phyloP scores from a whole-genome alignment of 78 protist species.

The Cavenderia fasciculata region DNA sequence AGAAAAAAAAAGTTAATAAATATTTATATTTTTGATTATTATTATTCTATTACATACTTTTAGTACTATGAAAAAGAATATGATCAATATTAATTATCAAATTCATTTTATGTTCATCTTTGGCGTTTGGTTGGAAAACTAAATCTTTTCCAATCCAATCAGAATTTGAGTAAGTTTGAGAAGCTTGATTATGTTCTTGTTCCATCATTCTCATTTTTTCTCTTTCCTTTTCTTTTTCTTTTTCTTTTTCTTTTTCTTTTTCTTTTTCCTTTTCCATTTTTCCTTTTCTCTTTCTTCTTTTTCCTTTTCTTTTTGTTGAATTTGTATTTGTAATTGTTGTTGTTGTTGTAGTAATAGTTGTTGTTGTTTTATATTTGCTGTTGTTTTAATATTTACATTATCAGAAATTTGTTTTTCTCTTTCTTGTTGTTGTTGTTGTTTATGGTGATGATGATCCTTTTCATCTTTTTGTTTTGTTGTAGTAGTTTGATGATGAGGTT shows the following conservation, averaged over 20 bases:
- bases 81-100: slow-evolving; percentile 61
- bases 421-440: not conserved
- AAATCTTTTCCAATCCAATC: slow-evolving; percentile 30
- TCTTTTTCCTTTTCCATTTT: not conserved
- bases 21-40: not conserved
- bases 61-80: slow-evolving; percentile 31
- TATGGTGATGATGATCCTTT: not conserved
- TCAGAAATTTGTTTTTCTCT: not conserved
- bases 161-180: not conserved
- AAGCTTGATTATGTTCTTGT: not conserved
- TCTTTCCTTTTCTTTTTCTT: not conserved
- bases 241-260: not conserved
- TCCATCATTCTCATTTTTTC: not conserved
- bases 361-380: slow-evolving; percentile 1
- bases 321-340: slow-evolving; percentile 2
- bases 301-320: not conserved
- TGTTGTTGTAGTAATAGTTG: slow-evolving; percentile 32
- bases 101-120: slow-evolving; percentile 38
- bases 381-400: not conserved
- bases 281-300: not conserved
- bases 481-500: not conserved
- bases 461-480: not conserved
- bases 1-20: not conserved
- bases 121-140: not conserved
- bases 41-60: slow-evolving; percentile 12